These are phyloP conservation scores for Hanseniaspora occidentalis DNA, from an alignment of 805 yeast species.

Conservation along the genomic window DNA sequence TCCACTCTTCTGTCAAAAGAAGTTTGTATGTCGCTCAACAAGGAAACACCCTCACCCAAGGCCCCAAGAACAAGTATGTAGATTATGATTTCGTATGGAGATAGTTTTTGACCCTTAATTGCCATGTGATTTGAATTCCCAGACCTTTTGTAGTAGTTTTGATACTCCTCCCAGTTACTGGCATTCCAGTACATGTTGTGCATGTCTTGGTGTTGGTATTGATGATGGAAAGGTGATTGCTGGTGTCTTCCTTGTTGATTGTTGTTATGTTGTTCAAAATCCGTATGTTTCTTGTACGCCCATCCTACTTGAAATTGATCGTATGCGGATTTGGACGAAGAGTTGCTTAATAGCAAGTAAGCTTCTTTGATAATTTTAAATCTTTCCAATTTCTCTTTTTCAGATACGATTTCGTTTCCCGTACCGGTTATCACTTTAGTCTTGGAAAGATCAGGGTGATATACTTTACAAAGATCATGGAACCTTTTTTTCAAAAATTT, in stretches of 20 bases:
- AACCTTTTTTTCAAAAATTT: constrained; percentile 36
- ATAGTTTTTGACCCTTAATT: constrained; percentile 31
- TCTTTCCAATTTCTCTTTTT: constrained; percentile 25
- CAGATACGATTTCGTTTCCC: constrained; percentile 15
- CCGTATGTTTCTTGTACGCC: constrained; percentile 25
- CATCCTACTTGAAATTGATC: constrained; percentile 37
- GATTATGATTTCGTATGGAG: constrained; percentile 28
- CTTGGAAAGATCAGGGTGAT: constrained; percentile 62
- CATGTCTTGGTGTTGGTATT: constrained; percentile 14
- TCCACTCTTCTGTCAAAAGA: constrained; percentile 20
- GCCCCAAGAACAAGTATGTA: constrained; percentile 27
- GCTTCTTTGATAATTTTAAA: constrained; percentile 48
- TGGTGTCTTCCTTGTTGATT: too few species aligned
- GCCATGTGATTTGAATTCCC: constrained; percentile 22
- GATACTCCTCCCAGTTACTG: constrained; percentile 53
- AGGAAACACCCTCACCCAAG: constrained; percentile 30
- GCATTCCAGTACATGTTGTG: constrained; percentile 42
- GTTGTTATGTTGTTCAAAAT: too few species aligned
- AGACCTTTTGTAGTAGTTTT: constrained; percentile 13
- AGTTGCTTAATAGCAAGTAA: constrained; percentile 40
- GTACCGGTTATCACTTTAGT: constrained; percentile 21
- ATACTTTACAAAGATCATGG: constrained; percentile 52
- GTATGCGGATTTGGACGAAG: constrained; percentile 30
- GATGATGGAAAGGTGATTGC: constrained; percentile 22
- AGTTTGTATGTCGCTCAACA: constrained; percentile 28